Base-by-base conservation (phyloP, 2,329 filamentous ascomycete genomes). In the Lasiodiplodia gonubiensis region DNA sequence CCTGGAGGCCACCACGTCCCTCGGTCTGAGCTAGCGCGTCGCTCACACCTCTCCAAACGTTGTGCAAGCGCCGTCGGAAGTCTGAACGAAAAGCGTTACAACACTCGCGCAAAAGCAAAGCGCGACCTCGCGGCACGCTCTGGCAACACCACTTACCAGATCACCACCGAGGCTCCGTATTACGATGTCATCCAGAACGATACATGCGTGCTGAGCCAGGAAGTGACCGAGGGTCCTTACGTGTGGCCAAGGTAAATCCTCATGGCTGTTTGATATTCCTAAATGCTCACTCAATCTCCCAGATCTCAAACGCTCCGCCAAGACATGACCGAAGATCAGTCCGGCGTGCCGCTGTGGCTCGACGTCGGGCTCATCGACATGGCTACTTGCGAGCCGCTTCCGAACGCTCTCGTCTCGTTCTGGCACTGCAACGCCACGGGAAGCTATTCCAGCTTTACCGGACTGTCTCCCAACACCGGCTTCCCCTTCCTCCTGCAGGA, bases 311-410 rank as follows among this genome's bases (percentile, higher is more conserved):
- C 64, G 2, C 55, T 69, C 2, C 76, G 80, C 39, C 69, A 75
- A 16, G 73, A 82, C 66, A 72, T 82, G 53, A 69, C 69, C 5
- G 78, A 82, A 16, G 72, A 71, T 18, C 74, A 82, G 68, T 67
- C 53, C 2, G 79, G 79, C 64, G 73, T 81, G 5, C 76, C 77
- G 18, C 71, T 82, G 12, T 75, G 75, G 64, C 73, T 82, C 66
- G 79, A 82, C 63, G 74, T 80, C 63, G 79, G 81, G 69, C 67
- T 81, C 27, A 75, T 82, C 23, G 73, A 82, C 70, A 77, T 78
- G 57, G 73, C 74, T 11, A 81, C 80, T 49, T 82, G 80, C 71
- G 75, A 81, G n/a, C 80, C 80, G 1, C 70, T 80, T 12, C 57
- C 74, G 1, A 70, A 78, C 3, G 70, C 78, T 46, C 75, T 77